phyloP scores from a whole-genome alignment of 192 early-diverging fungal species.

The Thoreauomyces humboldtii region DNA sequence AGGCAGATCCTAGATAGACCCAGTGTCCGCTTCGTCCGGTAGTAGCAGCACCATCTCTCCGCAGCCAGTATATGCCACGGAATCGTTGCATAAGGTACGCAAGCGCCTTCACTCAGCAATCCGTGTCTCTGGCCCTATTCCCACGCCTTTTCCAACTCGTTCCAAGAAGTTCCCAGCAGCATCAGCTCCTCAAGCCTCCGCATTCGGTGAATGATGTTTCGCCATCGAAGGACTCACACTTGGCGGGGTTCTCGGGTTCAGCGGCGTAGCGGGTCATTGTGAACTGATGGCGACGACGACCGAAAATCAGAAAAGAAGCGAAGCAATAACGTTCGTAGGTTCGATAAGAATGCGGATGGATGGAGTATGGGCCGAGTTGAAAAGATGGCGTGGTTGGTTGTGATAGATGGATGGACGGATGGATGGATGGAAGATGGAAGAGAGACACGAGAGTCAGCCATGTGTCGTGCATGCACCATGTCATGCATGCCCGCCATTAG shows the following conservation, averaged over 20 bases:
- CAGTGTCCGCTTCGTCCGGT: no score
- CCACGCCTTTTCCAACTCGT: no score
- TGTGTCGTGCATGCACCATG: background rate
- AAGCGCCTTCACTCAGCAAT: no score
- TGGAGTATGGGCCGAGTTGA: background rate
- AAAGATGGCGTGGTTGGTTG: background rate
- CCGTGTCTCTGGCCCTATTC: no score
- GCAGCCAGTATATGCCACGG: no score
- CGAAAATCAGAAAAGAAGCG: background rate
- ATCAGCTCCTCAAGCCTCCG: no score
- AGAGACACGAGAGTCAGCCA: background rate
- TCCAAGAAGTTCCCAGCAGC: no score
- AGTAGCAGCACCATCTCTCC: no score
- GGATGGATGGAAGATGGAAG: constrained; percentile 15
- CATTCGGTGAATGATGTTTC: no score
- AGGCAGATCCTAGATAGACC: no score
- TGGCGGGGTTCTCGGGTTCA: constrained; percentile 31
- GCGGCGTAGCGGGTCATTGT: constrained; percentile 25
- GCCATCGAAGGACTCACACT: constrained; percentile 36
- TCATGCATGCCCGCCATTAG: no score
- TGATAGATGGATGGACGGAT: constrained; percentile 21
- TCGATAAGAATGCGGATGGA: background rate
- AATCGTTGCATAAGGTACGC: no score
- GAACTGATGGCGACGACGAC: background rate
- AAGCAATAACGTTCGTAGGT: background rate